Evolutionary conservation across 2,329 filamentous ascomycete species (phyloP), one percentile per base, ranked within the genome.

Genomic region (Alternaria arbusti): DNA sequence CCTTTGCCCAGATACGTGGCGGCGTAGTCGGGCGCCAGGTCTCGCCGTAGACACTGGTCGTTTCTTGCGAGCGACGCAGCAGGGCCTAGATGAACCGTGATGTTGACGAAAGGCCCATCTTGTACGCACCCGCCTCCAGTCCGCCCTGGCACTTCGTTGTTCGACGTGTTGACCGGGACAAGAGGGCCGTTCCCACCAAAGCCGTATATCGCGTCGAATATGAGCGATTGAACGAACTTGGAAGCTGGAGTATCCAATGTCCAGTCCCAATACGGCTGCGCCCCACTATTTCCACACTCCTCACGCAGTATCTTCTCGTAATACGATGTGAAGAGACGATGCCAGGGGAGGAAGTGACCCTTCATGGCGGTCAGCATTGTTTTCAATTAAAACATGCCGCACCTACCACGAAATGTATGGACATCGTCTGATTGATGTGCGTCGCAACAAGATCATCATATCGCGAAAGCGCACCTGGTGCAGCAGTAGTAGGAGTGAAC

Each of bases 351-450:
- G 15, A 50, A 28, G 23, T 50, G 46, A 10, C 46, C 46, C 46
- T 50, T 13, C 10, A n/a, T 15, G 4, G 25, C 22, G 23, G 15
- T 50, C 25, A 28, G 15, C 5, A 28, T 28, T 10, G 10, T 12
- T 1, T 8, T 4, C 0, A 28, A 6, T 28, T 0, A 11, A 3
- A 9, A 0, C 3, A 12, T 28, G 13, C 15, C 13, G n/a, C 15
- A 22, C 68, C 56, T 50, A 61, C 54, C 13, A 63, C 61, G 3
- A 60, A n/a, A n/a, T 40, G 32, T 40, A 40, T 40, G 15, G 32
- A 40, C 32, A 40, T n/a, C 8, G 32, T 40, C 15, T 69, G 68
- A 32, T 69, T 68, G 56, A 72, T 72, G 57, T 72, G 68, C 12
- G 66, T 69, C 11, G 62, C 66, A 10, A 40, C 32, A 5, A 40